Evolutionary conservation across 129 eudicot species (phyloP), one percentile per base, ranked within the genome.

Genomic region (Lonicera japonica): DNA sequence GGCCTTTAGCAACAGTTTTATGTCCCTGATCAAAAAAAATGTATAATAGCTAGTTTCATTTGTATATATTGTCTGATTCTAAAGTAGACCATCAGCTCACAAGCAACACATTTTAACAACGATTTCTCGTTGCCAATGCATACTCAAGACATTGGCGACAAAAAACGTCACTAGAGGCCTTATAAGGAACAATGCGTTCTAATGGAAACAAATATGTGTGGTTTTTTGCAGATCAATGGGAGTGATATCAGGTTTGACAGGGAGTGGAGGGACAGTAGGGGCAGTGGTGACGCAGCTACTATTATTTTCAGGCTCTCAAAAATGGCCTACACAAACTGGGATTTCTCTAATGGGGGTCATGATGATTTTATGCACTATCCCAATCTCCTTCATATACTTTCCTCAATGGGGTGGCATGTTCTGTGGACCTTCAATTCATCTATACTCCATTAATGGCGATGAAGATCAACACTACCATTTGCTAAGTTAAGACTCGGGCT

Each of bases 161-260:
- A n/a, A n/a, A n/a, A n/a, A n/a, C n/a, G n/a, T n/a, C n/a, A n/a
- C n/a, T n/a, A n/a, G n/a, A n/a, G n/a, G n/a, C 50, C 8, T 43
- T 43, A 10, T 43, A 10, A 4, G n/a, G n/a, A n/a, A n/a, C n/a
- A n/a, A n/a, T n/a, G 20, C 18, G 8, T 60, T 58, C 10, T 24
- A 29, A 58, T 58, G 19, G 11, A 10, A 4, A 11, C 12, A 25
- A 4, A 19, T 50, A 56, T 39, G 29, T 12, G 22, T 15, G 21
- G 43, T 54, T 39, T 24, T 67, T 46, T 60, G 61, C 77, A 85
- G 94, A 62, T 81, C 87, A 15, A 54, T 82, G 74, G 96, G 96
- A 29, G 87, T 88, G 40, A 77, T 88, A 64, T 82, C 96, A 13
- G 94, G 96, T 9, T 79, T 88, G 83, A 79, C 96, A 0, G 96